Evolutionary conservation across 169 alveolate genomes (phyloP).

Genomic region (Besnoitia besnoiti): DNA sequence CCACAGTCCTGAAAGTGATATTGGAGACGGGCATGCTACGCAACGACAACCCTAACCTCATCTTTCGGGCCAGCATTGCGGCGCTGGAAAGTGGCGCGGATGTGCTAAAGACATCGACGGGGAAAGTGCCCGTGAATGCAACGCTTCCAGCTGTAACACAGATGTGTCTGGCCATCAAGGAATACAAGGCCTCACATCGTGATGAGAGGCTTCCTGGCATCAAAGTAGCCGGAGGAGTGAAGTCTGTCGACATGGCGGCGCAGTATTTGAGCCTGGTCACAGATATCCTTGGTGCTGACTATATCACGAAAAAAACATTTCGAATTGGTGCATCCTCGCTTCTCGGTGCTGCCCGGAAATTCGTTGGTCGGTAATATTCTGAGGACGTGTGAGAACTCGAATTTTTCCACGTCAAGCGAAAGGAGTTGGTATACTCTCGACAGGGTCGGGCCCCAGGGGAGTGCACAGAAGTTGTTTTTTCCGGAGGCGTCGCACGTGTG

Average conservation of each 20-base stretch:
- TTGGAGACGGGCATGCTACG: conserved; percentile 75
- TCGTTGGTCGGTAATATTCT: neutral
- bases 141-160: conserved; percentile 66
- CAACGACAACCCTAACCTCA: conserved; percentile 55
- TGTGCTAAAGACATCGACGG: conserved; percentile 76
- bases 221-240: conserved; percentile 76
- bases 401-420: too few species aligned
- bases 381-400: neutral
- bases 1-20: conserved; percentile 71
- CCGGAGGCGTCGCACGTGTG: too few species aligned
- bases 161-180: conserved; percentile 65
- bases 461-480: too few species aligned
- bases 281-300: conserved; percentile 62
- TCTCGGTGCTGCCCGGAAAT: neutral
- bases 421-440: too few species aligned
- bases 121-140: conserved; percentile 73
- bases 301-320: neutral
- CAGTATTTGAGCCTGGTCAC: conserved; percentile 67
- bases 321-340: conserved; percentile 59
- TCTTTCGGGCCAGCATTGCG: conserved; percentile 65
- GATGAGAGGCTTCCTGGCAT: conserved; percentile 64
- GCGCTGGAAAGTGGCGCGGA: conserved; percentile 76
- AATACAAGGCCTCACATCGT: neutral
- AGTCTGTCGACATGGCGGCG: conserved; percentile 67
- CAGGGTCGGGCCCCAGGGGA: too few species aligned